Evolutionary conservation across 2,329 filamentous ascomycete species (phyloP).

Genomic region (Achaetomium macrosporum): DNA sequence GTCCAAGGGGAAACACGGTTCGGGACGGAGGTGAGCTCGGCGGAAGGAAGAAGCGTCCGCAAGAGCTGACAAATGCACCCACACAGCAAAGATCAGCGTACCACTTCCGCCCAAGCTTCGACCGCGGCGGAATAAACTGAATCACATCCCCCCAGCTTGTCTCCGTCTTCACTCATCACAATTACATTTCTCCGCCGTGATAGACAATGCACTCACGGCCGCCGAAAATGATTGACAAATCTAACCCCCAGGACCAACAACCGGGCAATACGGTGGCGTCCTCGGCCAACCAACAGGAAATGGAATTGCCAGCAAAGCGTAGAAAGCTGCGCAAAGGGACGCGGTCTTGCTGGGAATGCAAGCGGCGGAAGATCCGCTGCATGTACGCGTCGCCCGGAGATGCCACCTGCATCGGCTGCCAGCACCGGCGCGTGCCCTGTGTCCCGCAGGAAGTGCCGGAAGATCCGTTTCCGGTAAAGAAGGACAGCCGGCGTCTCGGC

Average conservation of each 20-base stretch:
- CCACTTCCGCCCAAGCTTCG: not conserved
- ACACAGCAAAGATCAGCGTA: too few relatives aligned
- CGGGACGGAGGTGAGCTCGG: not conserved
- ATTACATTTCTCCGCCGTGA: too few relatives aligned
- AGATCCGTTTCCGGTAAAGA: not conserved
- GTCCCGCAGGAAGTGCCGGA: not conserved
- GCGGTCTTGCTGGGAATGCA: conserved; percentile 54
- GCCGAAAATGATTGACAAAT: too few relatives aligned
- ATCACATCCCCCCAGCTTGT: too few relatives aligned
- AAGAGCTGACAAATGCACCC: not conserved
- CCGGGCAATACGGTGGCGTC: not conserved
- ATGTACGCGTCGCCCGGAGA: conserved; percentile 29
- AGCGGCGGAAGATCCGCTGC: conserved; percentile 48
- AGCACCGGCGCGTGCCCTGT: not conserved
- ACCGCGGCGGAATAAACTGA: not conserved
- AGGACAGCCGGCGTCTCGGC: not conserved
- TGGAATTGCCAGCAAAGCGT: not conserved
- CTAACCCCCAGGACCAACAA: not conserved
- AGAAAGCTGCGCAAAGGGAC: conserved; percentile 48
- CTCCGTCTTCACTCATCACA: too few relatives aligned
- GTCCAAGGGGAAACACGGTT: too few relatives aligned
- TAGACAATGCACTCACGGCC: too few relatives aligned
- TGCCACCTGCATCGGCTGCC: not conserved
- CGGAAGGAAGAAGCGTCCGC: not conserved
- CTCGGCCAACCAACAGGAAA: not conserved